Evolutionary conservation across 2,329 filamentous ascomycete genomes (phyloP).

Genomic region (Didymella keratinophila): DNA sequence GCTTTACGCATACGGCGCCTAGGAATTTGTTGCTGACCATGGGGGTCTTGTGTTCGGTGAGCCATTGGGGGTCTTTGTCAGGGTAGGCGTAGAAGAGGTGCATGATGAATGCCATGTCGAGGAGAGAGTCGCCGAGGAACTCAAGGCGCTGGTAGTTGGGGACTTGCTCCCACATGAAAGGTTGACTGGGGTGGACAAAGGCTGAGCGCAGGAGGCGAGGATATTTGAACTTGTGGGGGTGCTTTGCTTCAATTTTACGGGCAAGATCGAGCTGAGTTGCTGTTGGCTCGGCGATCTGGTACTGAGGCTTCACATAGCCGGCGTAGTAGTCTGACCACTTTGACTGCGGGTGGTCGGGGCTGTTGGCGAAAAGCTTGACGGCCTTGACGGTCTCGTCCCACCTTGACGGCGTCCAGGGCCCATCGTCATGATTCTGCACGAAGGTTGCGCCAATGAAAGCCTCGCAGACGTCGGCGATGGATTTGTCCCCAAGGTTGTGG

Average conservation of each 20-base stretch:
- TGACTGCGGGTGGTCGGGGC: slow-evolving; percentile 72
- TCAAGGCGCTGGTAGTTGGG: slow-evolving; percentile 91
- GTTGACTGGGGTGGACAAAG: slow-evolving; percentile 87
- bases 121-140: slow-evolving; percentile 87
- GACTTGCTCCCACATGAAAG: slow-evolving; percentile 75
- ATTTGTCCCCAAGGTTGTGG: slow-evolving; percentile 76
- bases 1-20: slow-evolving; percentile 77
- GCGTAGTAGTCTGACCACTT: slow-evolving; percentile 76
- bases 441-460: slow-evolving; percentile 88
- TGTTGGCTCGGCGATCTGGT: slow-evolving; percentile 69
- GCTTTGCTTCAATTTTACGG: slow-evolving; percentile 65
- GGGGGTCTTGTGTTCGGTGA: slow-evolving; percentile 99
- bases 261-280: slow-evolving; percentile 75
- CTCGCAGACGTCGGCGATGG: slow-evolving; percentile 92
- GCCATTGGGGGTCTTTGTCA: slow-evolving; percentile 87
- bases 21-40: slow-evolving; percentile 98
- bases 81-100: slow-evolving; percentile 81
- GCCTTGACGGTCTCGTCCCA: slow-evolving; percentile 69
- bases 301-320: slow-evolving; percentile 73
- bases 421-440: slow-evolving; percentile 61
- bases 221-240: slow-evolving; percentile 74
- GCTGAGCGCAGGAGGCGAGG: slow-evolving; percentile 82
- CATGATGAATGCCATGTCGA: slow-evolving; percentile 86
- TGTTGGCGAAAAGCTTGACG: slow-evolving; percentile 74
- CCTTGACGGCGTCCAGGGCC: slow-evolving; percentile 53